A percentile compares a stretch with the other conserved stretches of the same genome.
Conservation (phyloP, 176 grass and related monocot species). For the Triticum timopheevii region DNA sequence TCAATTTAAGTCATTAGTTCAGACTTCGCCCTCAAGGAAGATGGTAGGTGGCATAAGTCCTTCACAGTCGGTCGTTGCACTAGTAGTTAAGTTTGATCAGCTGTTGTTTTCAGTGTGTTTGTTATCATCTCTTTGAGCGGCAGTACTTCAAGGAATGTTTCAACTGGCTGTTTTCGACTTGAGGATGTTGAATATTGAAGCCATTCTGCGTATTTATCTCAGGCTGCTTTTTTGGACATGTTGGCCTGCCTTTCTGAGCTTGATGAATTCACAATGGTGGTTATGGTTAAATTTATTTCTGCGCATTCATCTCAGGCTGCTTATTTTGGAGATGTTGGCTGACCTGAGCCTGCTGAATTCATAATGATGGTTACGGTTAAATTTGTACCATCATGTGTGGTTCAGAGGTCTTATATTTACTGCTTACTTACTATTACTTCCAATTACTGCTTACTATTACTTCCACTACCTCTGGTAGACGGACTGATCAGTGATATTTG, state of each 20-base stretch:
- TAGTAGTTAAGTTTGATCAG: constrained; percentile 15
- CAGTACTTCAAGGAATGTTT: not conserved
- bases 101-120: constrained; percentile 27
- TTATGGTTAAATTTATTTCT: not conserved
- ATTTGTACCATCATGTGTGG: not conserved
- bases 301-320: not conserved
- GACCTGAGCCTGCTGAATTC: not conserved
- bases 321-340: not conserved
- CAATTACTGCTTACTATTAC: too few relatives aligned
- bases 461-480: too few relatives aligned
- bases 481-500: too few relatives aligned
- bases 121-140: constrained; percentile 11
- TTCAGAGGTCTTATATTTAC: too few relatives aligned
- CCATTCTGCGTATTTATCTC: not conserved
- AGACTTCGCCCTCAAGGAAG: constrained; percentile 18
- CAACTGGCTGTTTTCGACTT: not conserved
- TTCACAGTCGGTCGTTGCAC: constrained; percentile 1
- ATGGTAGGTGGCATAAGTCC: constrained; percentile 1
- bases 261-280: not conserved
- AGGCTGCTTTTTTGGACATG: not conserved
- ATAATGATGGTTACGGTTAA: not conserved
- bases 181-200: not conserved
- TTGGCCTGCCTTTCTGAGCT: not conserved
- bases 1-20: not conserved
- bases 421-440: too few relatives aligned